Percentiles rank a stretch among this genome's conserved stretches.
phyloP scores from a whole-genome alignment of 2,329 filamentous ascomycete genomes.

The Neofusicoccum umdonicola region DNA sequence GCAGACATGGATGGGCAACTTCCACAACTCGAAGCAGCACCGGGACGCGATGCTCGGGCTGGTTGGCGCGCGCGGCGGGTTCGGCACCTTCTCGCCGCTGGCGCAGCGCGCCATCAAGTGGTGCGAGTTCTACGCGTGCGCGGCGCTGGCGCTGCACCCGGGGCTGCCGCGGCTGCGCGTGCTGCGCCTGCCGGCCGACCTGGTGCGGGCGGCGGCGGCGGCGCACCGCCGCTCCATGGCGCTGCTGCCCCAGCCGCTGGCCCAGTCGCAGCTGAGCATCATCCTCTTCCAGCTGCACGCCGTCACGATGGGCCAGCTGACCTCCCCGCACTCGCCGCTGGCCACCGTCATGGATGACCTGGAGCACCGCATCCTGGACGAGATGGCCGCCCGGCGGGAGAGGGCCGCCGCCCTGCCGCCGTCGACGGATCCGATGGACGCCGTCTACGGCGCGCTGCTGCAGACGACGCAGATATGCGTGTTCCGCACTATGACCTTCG shows the following conservation, averaged over 20 bases:
- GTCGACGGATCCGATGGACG: neutral
- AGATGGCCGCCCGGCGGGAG: neutral
- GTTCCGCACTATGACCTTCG: neutral
- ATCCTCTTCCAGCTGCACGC: neutral
- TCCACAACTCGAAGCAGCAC: neutral
- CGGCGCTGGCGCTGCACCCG: neutral
- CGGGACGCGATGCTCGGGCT: neutral
- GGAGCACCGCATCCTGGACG: neutral
- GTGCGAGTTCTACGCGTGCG: constrained; percentile 2
- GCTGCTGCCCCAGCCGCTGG: neutral
- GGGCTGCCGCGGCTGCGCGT: neutral
- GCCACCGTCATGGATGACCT: neutral
- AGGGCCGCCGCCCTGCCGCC: too few species aligned
- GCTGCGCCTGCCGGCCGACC: neutral
- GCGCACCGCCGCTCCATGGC: neutral
- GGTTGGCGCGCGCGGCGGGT: neutral
- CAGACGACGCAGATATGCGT: neutral
- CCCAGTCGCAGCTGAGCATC: neutral
- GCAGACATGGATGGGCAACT: constrained; percentile 2
- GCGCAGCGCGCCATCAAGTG: neutral
- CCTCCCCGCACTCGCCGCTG: neutral
- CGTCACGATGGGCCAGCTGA: neutral
- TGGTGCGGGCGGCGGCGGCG: neutral
- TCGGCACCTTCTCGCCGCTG: neutral
- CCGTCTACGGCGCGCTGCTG: neutral